phyloP scores from a whole-genome alignment of 1,284 basidiomycete species.

The Hypsizygus ulmarius region DNA sequence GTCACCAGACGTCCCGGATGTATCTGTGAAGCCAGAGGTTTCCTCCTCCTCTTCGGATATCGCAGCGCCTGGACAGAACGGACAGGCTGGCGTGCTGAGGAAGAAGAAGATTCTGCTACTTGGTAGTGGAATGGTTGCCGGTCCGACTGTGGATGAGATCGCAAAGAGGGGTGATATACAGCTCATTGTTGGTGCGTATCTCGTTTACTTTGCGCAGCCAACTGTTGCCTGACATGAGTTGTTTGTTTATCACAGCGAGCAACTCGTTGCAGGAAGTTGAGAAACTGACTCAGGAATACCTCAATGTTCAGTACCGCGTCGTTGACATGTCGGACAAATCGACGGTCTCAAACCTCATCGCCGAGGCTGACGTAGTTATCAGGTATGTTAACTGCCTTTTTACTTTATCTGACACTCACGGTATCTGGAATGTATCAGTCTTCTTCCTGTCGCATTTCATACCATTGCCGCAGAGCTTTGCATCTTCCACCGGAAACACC shows the following conservation, averaged over 20 bases:
- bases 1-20: neutral
- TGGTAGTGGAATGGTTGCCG: constrained; percentile 91
- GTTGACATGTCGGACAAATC: constrained; percentile 63
- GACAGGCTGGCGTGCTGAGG: constrained; percentile 18
- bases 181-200: constrained; percentile 69
- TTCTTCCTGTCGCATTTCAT: constrained; percentile 82
- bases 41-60: neutral
- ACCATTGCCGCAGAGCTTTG: constrained; percentile 75
- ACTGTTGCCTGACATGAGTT: neutral
- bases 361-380: constrained; percentile 42
- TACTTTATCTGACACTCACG: neutral
- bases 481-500: constrained; percentile 70
- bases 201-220: neutral
- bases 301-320: constrained; percentile 56
- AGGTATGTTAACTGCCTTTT: constrained; percentile 30
- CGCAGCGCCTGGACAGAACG: neutral
- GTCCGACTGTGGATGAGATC: constrained; percentile 79
- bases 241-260: constrained; percentile 50
- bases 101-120: constrained; percentile 79
- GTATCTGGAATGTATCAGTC: constrained; percentile 39
- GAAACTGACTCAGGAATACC: constrained; percentile 48
- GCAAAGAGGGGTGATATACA: constrained; percentile 54
- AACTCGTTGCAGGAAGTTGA: constrained; percentile 67
- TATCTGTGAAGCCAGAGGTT: neutral
- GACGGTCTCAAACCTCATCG: constrained; percentile 54